A percentile compares a stretch with the other conserved stretches of the same genome.
These are phyloP conservation scores for Amaranthus palmeri DNA, from an alignment of 148 eudicot species.

Conservation along the genomic window DNA sequence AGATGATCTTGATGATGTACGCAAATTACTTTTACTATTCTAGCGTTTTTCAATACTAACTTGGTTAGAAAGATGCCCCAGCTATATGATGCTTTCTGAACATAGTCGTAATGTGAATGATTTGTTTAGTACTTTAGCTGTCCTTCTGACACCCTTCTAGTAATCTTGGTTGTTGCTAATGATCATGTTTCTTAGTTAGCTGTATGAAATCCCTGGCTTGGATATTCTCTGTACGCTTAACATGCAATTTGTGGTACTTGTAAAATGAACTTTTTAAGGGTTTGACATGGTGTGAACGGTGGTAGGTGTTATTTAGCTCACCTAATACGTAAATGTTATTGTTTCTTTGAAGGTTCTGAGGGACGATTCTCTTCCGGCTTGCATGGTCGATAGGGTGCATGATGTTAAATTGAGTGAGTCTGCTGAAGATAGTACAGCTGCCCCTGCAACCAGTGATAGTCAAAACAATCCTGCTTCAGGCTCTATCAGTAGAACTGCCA, in stretches of 20 bases:
- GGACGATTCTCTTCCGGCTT: conserved; percentile 70
- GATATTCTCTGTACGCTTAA: not conserved
- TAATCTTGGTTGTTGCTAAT: too few relatives aligned
- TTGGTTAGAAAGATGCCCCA: not conserved
- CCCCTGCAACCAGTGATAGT: conserved; percentile 50
- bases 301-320: not conserved
- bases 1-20: conserved; percentile 89
- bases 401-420: conserved; percentile 89
- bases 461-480: conserved; percentile 65
- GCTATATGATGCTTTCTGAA: not conserved
- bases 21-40: conserved; percentile 9
- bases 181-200: too few relatives aligned
- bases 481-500: conserved; percentile 61
- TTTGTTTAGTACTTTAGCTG: too few relatives aligned
- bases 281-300: not conserved
- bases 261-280: not conserved
- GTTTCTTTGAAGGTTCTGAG: conserved; percentile 51
- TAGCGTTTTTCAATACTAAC: not conserved
- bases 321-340: not conserved
- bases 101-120: too few relatives aligned
- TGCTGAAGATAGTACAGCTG: conserved; percentile 47
- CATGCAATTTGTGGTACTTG: not conserved
- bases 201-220: conserved; percentile 6
- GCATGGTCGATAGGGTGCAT: conserved; percentile 79
- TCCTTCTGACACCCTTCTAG: too few relatives aligned